Conservation (phyloP, 768 basidiomycete genomes). For the Amanita polypyramis region DNA sequence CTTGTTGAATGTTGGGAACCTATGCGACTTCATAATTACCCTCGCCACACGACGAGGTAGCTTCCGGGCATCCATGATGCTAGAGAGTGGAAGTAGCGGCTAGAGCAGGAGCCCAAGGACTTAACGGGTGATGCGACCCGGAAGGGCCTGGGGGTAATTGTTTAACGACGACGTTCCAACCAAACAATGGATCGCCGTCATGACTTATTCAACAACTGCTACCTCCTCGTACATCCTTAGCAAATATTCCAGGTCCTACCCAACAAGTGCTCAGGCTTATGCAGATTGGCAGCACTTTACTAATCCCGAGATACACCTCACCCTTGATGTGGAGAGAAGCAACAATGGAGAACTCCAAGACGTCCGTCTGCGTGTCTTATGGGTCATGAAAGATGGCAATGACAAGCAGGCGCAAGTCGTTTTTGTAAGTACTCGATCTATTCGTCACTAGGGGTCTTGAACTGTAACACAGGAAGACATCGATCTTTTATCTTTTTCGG, state of each 20-base stretch:
- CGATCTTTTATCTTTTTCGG: constrained; percentile 57
- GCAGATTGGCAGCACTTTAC: constrained; percentile 64
- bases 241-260: constrained; percentile 65
- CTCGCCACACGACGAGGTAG: constrained; percentile 35
- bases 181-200: constrained; percentile 10
- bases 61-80: constrained; percentile 21
- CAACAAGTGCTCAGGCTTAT: constrained; percentile 17
- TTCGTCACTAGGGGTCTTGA: neutral
- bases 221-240: constrained; percentile 44
- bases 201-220: constrained; percentile 48
- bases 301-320: constrained; percentile 54
- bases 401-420: constrained; percentile 45
- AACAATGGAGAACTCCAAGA: constrained; percentile 44
- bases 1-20: constrained; percentile 42
- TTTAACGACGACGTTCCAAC: neutral
- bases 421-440: constrained; percentile 41
- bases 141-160: no score
- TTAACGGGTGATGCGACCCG: no score
- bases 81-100: constrained; percentile 5
- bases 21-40: constrained; percentile 64
- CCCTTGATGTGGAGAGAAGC: constrained; percentile 49
- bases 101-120: neutral
- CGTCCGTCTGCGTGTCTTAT: constrained; percentile 53
- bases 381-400: constrained; percentile 37
- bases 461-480: constrained; percentile 53